Conservation (phyloP, 371 early-diverging fungal species). For the Rhizomucor miehei region DNA sequence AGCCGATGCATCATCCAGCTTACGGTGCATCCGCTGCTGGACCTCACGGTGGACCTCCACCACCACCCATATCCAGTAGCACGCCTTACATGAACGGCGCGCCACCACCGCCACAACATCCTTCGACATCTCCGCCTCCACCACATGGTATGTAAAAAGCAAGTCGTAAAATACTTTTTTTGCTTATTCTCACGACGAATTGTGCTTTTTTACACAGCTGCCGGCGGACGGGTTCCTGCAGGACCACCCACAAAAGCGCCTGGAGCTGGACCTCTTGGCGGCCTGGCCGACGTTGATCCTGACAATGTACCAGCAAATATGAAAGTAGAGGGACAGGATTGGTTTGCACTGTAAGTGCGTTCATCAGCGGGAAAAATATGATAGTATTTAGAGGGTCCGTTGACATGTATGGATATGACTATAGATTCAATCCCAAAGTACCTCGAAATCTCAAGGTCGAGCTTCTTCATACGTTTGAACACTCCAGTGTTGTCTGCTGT, state of each 20-base stretch:
- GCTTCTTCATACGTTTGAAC: conserved; percentile 80
- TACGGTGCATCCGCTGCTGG: conserved; percentile 16
- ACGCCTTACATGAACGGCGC: conserved; percentile 41
- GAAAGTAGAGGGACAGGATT: conserved; percentile 86
- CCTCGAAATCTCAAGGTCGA: conserved; percentile 71
- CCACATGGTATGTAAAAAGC: conserved; percentile 5
- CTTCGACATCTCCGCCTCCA: conserved; percentile 34
- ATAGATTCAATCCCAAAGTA: conserved; percentile 69
- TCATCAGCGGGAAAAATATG: background rate
- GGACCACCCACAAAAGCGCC: conserved; percentile 13
- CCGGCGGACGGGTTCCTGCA: conserved; percentile 13
- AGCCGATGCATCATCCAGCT: conserved; percentile 9
- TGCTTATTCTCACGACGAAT: too few species aligned
- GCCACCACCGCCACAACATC: conserved; percentile 23
- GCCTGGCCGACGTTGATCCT: conserved; percentile 79
- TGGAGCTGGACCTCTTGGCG: conserved; percentile 31
- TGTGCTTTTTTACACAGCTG: conserved; percentile 1
- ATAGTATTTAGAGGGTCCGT: background rate
- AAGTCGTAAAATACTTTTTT: background rate
- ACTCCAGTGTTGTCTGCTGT: conserved; percentile 89
- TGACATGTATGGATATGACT: background rate
- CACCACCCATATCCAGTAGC: conserved; percentile 16
- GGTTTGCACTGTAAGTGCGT: conserved; percentile 72
- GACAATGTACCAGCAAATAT: conserved; percentile 75
- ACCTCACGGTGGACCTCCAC: conserved; percentile 23